Percentiles rank a stretch among this genome's conserved stretches.
phyloP scores from a whole-genome alignment of 805 yeast genomes.

The Kodamaea fukazawae region DNA sequence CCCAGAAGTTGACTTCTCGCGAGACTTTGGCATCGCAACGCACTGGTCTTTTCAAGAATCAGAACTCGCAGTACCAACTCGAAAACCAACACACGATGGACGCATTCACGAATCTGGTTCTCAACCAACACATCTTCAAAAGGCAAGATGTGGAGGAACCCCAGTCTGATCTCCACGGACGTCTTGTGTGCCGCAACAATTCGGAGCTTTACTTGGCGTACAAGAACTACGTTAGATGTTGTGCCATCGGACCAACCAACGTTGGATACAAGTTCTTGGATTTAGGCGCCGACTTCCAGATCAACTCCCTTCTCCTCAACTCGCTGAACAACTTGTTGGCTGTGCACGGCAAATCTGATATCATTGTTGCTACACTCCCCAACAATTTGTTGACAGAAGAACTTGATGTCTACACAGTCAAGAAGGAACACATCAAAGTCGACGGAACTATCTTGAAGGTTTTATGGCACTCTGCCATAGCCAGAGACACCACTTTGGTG shows the following conservation, averaged over 20 bases:
- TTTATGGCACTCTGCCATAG: conserved; percentile 24
- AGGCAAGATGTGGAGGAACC: too few relatives aligned
- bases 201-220: conserved; percentile 31
- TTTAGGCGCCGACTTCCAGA: conserved; percentile 23
- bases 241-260: conserved; percentile 20
- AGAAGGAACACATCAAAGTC: conserved; percentile 14
- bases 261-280: conserved; percentile 22
- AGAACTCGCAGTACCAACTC: too few relatives aligned
- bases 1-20: too few relatives aligned
- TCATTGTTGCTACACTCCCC: conserved; percentile 34
- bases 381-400: conserved; percentile 7
- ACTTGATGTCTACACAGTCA: conserved; percentile 7
- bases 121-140: too few relatives aligned
- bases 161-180: neutral
- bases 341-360: conserved; percentile 27
- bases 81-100: too few relatives aligned
- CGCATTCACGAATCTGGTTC: too few relatives aligned
- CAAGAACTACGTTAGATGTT: conserved; percentile 31
- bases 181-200: conserved; percentile 10
- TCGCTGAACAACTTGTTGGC: conserved; percentile 43
- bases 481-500: conserved; percentile 23
- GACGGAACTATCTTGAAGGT: conserved; percentile 20
- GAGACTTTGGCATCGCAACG: too few relatives aligned
- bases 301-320: conserved; percentile 37
- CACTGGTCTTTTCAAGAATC: too few relatives aligned